Evolutionary conservation across 768 basidiomycete genomes (phyloP), one percentile per base, ranked within the genome.

Genomic region (Rhizopogon rudus): DNA sequence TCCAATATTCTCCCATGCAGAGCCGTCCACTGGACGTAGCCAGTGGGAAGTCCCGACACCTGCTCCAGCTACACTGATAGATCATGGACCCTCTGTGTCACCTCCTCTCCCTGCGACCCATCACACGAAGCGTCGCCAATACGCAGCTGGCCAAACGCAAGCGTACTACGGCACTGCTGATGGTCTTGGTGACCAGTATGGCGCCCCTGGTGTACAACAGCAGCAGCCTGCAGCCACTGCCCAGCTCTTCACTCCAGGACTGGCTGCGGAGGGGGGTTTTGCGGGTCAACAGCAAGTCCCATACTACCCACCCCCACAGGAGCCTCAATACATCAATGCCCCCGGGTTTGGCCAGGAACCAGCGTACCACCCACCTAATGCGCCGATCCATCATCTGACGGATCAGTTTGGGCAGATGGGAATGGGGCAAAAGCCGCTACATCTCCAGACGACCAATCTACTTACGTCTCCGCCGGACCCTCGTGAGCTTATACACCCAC

Each of bases 391-490:
- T 60, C 79, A 82, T 40, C 74, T 98, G 61, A 74, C 89, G 3
- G 85, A 87, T 61, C 93, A 97, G 70, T 97, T 98, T 65, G 77
- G 85, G 29, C 83, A 88, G 71, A 95, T 98, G 95, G 86, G 87
- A 44, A 73, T 98, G 67, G 84, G 82, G n/a, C 84, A 83, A 69
- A 90, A 87, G 65, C 84, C 83, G 44, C 83, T 89, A 65, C 82
- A 84, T 56, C 78, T 95, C 43, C 83, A 86, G 69, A 97, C 93
- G 1, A 82, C 91, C 56, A 98, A 98, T 76, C 80, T 99, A 46
- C 84, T 98, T 67, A 92, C 93, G 2, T 86, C 90, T 39, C 93
- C 93, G 33, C 91, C 95, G 28, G 93, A 98, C 67, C 94, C 96
- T 3, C 81, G 83, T 46, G 93, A 93, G 58, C 76, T 99, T 44